These are phyloP conservation scores for Aphanomyces astaci DNA, from an alignment of 352 stramenopile genomes.

Conservation along the genomic window DNA sequence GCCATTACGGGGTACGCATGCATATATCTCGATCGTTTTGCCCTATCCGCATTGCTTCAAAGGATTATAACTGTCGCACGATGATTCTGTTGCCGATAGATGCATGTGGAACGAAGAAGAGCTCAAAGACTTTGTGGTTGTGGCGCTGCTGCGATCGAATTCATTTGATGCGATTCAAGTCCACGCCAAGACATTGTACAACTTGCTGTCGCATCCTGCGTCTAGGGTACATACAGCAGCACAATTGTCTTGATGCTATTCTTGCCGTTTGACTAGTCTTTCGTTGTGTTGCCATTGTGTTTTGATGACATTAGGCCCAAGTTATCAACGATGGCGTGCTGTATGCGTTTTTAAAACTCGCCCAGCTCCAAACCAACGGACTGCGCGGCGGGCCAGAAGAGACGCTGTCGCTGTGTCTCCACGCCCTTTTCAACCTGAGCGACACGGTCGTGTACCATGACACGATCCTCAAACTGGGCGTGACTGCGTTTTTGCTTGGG, in stretches of 20 bases:
- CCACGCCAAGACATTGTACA: conserved; percentile 72
- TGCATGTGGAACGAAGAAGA: conserved; percentile 69
- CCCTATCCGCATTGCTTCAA: not conserved
- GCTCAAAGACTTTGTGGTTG: conserved; percentile 77
- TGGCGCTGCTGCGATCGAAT: conserved; percentile 64
- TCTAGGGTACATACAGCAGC: conserved; percentile 32
- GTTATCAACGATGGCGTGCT: conserved; percentile 66
- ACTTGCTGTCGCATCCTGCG: conserved; percentile 52
- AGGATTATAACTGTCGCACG: not conserved
- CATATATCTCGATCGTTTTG: too few species aligned
- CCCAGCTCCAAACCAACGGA: conserved; percentile 37
- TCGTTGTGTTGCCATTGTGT: too few species aligned
- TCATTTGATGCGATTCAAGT: conserved; percentile 76
- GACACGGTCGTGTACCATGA: conserved; percentile 58
- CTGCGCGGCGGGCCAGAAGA: conserved; percentile 30
- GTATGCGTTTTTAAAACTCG: conserved; percentile 74
- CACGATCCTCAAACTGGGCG: conserved; percentile 58
- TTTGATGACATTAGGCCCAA: too few species aligned
- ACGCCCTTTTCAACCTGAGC: conserved; percentile 71
- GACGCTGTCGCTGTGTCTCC: conserved; percentile 57
- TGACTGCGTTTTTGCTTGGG: conserved; percentile 58
- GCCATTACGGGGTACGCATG: conserved; percentile 33
- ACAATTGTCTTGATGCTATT: not conserved
- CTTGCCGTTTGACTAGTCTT: not conserved
- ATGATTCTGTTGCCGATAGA: conserved; percentile 22